Percentiles rank a stretch among this genome's conserved stretches.
These are phyloP conservation scores for Teunomyces pallodes DNA, from an alignment of 805 yeast genomes.

Conservation along the genomic window DNA sequence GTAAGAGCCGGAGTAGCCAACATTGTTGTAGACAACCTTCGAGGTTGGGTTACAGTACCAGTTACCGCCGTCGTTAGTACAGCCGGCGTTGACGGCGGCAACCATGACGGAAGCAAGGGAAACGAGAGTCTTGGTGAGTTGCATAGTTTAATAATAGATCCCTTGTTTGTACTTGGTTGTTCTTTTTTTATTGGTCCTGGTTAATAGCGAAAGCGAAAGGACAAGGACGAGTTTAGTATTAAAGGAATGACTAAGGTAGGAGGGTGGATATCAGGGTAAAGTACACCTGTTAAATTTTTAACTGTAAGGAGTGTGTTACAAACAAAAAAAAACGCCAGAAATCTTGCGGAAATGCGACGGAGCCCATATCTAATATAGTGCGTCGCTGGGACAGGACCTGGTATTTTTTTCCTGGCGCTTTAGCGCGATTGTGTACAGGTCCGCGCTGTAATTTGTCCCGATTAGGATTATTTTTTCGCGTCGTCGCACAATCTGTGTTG, in stretches of 20 bases:
- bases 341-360: slow-evolving; percentile 1
- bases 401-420: background rate
- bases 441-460: background rate
- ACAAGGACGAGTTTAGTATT: background rate
- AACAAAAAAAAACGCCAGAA: slow-evolving; percentile 1
- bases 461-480: background rate
- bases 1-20: slow-evolving; percentile 87
- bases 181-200: too few species aligned
- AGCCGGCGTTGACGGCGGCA: slow-evolving; percentile 17
- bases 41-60: slow-evolving; percentile 51
- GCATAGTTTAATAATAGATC: slow-evolving; percentile 13
- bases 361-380: background rate
- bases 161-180: too few species aligned
- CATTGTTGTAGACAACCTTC: slow-evolving; percentile 64
- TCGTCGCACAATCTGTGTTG: background rate
- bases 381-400: background rate
- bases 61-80: slow-evolving; percentile 24
- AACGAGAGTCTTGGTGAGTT: slow-evolving; percentile 20
- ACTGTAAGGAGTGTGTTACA: background rate
- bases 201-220: background rate
- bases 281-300: slow-evolving; percentile 2
- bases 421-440: background rate
- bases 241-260: slow-evolving; percentile 10
- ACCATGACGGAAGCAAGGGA: slow-evolving; percentile 19
- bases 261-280: background rate